phyloP scores from a whole-genome alignment of 2,329 filamentous ascomycete species.

The Camillea tinctor region DNA sequence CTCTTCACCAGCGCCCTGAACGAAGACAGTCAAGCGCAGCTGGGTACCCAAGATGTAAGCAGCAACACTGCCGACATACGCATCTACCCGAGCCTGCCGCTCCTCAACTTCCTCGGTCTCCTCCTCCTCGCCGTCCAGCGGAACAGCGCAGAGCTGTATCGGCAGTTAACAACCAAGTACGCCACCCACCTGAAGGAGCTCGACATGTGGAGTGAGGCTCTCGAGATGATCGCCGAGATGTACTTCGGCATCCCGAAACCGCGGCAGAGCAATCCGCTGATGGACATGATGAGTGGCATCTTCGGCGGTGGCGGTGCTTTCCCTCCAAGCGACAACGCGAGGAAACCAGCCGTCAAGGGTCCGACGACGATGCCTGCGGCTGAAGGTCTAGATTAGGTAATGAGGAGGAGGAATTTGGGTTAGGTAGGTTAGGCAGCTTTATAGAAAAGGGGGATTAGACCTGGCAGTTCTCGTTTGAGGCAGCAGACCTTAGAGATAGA shows the following conservation, averaged over 20 bases:
- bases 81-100: slow-evolving; percentile 86
- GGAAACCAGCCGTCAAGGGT: slow-evolving; percentile 43
- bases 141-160: slow-evolving; percentile 74
- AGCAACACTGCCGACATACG: slow-evolving; percentile 70
- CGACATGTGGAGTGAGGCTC: slow-evolving; percentile 73
- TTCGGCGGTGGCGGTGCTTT: slow-evolving; percentile 74
- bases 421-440: slow-evolving; percentile 12
- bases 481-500: slow-evolving; percentile 4
- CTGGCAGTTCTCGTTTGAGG: not conserved
- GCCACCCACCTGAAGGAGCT: slow-evolving; percentile 73
- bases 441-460: slow-evolving; percentile 5
- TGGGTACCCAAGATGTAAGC: slow-evolving; percentile 80
- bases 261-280: slow-evolving; percentile 83
- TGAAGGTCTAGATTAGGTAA: slow-evolving; percentile 60
- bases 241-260: slow-evolving; percentile 93
- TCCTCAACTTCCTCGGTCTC: slow-evolving; percentile 90
- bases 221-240: slow-evolving; percentile 90
- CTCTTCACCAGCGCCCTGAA: slow-evolving; percentile 69
- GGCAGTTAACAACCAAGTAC: slow-evolving; percentile 81
- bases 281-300: slow-evolving; percentile 98
- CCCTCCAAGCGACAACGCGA: slow-evolving; percentile 28
- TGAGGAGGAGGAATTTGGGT: slow-evolving; percentile 1
- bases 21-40: slow-evolving; percentile 49
- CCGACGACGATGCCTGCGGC: slow-evolving; percentile 51
- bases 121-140: slow-evolving; percentile 81